Base-by-base conservation (phyloP, 1,139 yeast species). In the Diutina catenulata region DNA sequence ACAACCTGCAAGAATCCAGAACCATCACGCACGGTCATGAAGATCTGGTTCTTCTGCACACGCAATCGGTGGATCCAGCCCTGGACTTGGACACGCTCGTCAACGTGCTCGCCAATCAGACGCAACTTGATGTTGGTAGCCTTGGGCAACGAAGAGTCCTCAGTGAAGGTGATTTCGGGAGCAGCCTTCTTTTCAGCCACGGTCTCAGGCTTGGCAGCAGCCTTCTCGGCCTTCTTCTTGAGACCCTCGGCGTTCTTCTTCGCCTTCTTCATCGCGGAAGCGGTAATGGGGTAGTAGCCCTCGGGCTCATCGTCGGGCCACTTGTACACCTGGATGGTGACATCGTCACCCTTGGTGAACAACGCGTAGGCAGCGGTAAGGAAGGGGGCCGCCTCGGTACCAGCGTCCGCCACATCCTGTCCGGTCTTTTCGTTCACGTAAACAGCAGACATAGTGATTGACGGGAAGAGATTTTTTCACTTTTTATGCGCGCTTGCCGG, bases 11-110 rank as follows among this genome's bases (percentile, higher is more conserved):
- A 57, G 56, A 56, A 86, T 2, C 98, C 98, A 36, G 91, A 68
- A 49, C 99, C 99, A 57, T 93, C 99, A 68, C 99, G 79, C 52
- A 93, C 68, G 33, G 94, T 91, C 44, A 93, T 59, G 57, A 93
- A 93, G 14, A 83, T 94, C 39, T 86, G 73, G 28, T 94, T 95
- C 67, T 93, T 93, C 62, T 91, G 97, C 39, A 76, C 53, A 60
- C 99, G 79, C 53, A 91, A 70, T 59, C 98, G 82, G 62, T 93
- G 99, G 45, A 93, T 70, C 99, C 99, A 93, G 44, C 98, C 99
- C 48, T 76, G 78, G 33, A 88, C 80, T 43, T 68, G 57, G 41
- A 87, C 86, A 57, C 98, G 76, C 43, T 65, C 49, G 38, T 70
- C 80, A 33, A 80, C 61, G 54, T 62, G 55, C 3, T 64, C 69